phyloP scores from a whole-genome alignment of 768 basidiomycete genomes.

The Leucocoprinus leucothites region DNA sequence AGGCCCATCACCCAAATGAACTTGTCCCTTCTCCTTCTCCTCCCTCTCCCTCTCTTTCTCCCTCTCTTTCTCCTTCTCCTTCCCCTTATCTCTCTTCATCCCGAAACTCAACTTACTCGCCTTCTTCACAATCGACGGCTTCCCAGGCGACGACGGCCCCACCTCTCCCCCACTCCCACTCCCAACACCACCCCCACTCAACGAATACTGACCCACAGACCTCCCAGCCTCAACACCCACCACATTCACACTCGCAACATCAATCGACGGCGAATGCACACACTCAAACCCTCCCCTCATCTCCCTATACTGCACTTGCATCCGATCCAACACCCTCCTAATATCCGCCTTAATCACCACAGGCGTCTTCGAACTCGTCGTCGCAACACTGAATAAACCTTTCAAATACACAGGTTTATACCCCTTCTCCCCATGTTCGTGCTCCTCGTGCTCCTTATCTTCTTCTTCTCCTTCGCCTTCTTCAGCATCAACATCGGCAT shows the following conservation, averaged over 20 bases:
- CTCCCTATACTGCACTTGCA: constrained; percentile 94
- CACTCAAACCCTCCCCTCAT: constrained; percentile 94
- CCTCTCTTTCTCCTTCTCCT: constrained; percentile 46
- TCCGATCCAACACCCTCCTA: constrained; percentile 80
- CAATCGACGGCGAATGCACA: constrained; percentile 92
- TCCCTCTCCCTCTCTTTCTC: constrained; percentile 39
- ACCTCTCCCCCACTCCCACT: constrained; percentile 46
- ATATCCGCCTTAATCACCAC: constrained; percentile 81
- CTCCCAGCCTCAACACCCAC: no score
- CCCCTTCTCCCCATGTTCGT: constrained; percentile 49
- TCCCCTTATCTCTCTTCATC: constrained; percentile 52
- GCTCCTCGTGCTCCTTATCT: constrained; percentile 34
- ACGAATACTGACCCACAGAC: constrained; percentile 25
- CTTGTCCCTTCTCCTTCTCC: constrained; percentile 25
- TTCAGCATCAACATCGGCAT: constrained; percentile 42
- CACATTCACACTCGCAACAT: constrained; percentile 62
- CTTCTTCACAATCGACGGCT: constrained; percentile 65
- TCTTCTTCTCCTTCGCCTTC: constrained; percentile 43
- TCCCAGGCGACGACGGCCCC: constrained; percentile 28
- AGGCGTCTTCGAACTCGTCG: constrained; percentile 89
- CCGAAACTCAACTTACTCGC: constrained; percentile 79
- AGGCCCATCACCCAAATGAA: not conserved
- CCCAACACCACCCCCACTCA: constrained; percentile 22
- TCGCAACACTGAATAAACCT: constrained; percentile 94
- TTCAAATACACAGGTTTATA: constrained; percentile 96